Evolutionary conservation across 2,329 filamentous ascomycete species (phyloP).

Genomic region (Hirsutella minnesotensis): DNA sequence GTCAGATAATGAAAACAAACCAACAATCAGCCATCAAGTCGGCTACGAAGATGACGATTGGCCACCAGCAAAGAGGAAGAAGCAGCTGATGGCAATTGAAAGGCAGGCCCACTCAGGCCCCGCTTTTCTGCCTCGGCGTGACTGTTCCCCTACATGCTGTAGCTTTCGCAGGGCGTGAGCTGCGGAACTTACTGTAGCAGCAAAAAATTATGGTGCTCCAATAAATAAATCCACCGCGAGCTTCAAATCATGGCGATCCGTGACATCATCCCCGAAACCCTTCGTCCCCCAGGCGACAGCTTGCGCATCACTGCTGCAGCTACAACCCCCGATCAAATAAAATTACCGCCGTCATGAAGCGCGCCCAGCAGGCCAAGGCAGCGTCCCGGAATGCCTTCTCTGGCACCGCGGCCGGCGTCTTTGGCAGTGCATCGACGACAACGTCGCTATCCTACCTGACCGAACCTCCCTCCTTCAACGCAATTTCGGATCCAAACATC

Average conservation of each 20-base stretch:
- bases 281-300: background rate
- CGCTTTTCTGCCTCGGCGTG: background rate
- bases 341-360: conserved; percentile 1
- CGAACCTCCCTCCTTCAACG: conserved; percentile 70
- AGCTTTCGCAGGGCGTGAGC: too few relatives aligned
- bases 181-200: too few relatives aligned
- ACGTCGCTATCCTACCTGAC: conserved; percentile 70
- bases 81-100: too few relatives aligned
- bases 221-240: too few relatives aligned
- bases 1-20: too few relatives aligned
- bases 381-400: background rate
- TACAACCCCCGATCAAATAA: background rate
- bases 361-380: conserved; percentile 1
- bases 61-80: too few relatives aligned
- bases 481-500: conserved; percentile 67
- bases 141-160: background rate
- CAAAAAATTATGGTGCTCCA: too few relatives aligned
- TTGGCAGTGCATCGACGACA: conserved; percentile 26
- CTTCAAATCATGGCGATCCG: background rate
- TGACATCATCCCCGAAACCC: background rate
- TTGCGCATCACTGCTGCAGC: background rate
- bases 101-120: background rate
- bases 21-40: too few relatives aligned
- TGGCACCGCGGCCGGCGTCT: conserved; percentile 7
- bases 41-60: too few relatives aligned